Conservation (phyloP, 768 basidiomycete species). For the Boletus reticulatus region DNA sequence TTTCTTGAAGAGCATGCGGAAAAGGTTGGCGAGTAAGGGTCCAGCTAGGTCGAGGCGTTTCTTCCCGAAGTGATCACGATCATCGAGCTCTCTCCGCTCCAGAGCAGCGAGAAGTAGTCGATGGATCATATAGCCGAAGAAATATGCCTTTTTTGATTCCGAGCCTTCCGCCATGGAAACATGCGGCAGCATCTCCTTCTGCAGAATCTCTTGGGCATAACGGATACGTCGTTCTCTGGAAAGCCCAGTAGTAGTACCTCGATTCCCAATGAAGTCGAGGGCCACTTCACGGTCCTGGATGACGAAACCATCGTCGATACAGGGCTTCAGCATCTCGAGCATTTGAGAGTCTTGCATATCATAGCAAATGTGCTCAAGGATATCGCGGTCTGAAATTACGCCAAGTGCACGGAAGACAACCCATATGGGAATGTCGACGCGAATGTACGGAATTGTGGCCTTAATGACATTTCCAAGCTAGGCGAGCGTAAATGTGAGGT, state of each 20-base stretch:
- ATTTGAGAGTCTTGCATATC: conserved; percentile 95
- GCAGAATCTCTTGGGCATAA: conserved; percentile 95
- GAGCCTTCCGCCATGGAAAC: conserved; percentile 95
- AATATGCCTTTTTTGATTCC: conserved; percentile 98
- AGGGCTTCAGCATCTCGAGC: conserved; percentile 97
- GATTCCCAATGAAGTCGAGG: conserved; percentile 96
- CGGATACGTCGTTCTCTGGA: conserved; percentile 91
- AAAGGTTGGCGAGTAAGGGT: conserved; percentile 92
- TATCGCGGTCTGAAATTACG: conserved; percentile 96
- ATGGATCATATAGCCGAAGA: conserved; percentile 99
- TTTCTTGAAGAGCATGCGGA: conserved; percentile 97
- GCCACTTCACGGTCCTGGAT: conserved; percentile 98
- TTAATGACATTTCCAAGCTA: conserved; percentile 92
- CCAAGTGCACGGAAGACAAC: conserved; percentile 98
- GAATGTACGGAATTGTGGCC: conserved; percentile 97
- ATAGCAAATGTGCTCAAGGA: conserved; percentile 97
- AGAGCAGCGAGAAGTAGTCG: conserved; percentile 90
- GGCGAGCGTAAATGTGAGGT: conserved; percentile 1
- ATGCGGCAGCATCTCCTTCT: conserved; percentile 98
- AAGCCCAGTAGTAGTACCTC: conserved; percentile 92
- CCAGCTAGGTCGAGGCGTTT: conserved; percentile 96
- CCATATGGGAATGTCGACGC: conserved; percentile 97
- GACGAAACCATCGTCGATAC: conserved; percentile 97
- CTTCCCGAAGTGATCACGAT: conserved; percentile 99
- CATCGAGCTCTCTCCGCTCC: conserved; percentile 93